These are phyloP conservation scores for Coniella lustricola DNA, from an alignment of 2,329 filamentous ascomycete species.

Conservation along the genomic window DNA sequence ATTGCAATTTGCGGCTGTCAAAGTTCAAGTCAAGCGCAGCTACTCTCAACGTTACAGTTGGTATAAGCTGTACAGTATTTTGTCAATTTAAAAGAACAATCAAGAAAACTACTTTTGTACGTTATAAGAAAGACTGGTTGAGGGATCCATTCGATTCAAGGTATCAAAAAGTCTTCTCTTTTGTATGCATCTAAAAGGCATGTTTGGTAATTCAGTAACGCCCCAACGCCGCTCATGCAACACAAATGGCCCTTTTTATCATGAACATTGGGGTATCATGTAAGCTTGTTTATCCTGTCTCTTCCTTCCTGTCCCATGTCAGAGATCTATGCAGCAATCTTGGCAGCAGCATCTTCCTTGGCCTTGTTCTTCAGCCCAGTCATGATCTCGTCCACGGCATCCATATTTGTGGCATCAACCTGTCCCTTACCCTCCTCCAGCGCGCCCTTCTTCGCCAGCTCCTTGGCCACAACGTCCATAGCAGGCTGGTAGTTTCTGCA, in stretches of 20 bases:
- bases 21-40: neutral
- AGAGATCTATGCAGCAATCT: slow-evolving; percentile 12
- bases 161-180: too few species aligned
- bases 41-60: slow-evolving; percentile 1
- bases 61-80: slow-evolving; percentile 17
- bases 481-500: slow-evolving; percentile 86
- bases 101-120: too few species aligned
- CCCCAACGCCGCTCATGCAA: slow-evolving; percentile 33
- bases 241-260: neutral
- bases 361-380: slow-evolving; percentile 53
- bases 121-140: too few species aligned
- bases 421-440: slow-evolving; percentile 36
- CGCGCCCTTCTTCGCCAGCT: slow-evolving; percentile 51
- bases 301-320: neutral
- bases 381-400: slow-evolving; percentile 71
- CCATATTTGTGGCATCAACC: slow-evolving; percentile 83
- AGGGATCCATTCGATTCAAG: too few species aligned
- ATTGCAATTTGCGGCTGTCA: too few species aligned
- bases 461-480: slow-evolving; percentile 59
- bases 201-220: slow-evolving; percentile 10
- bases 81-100: too few species aligned
- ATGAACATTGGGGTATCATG: slow-evolving; percentile 12
- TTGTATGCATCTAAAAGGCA: neutral
- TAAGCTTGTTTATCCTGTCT: slow-evolving; percentile 1
- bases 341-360: slow-evolving; percentile 22